phyloP scores from a whole-genome alignment of 2,329 filamentous ascomycete genomes.

The Diaporthe batatas region DNA sequence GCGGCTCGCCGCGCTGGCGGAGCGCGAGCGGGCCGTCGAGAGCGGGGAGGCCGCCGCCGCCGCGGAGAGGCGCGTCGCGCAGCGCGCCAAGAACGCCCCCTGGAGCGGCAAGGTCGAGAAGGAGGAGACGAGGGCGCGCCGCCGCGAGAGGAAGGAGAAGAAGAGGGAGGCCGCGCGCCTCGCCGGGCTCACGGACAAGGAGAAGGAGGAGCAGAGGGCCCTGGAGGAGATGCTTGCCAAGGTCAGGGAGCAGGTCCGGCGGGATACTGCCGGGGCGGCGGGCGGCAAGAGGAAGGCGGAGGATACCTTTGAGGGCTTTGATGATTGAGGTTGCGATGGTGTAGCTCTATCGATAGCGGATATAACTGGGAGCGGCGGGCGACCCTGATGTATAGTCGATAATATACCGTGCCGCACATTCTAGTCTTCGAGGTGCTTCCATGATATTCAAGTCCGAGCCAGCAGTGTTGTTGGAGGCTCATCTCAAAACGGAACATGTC shows the following conservation, averaged over 20 bases:
- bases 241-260: slow-evolving; percentile 70
- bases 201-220: slow-evolving; percentile 73
- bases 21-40: slow-evolving; percentile 58
- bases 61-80: slow-evolving; percentile 59
- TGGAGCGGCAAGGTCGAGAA: slow-evolving; percentile 80
- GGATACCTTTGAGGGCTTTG: slow-evolving; percentile 73
- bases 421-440: neutral
- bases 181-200: slow-evolving; percentile 77
- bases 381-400: neutral
- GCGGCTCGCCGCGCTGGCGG: slow-evolving; percentile 68
- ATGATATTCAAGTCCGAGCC: neutral
- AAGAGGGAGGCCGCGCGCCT: slow-evolving; percentile 71
- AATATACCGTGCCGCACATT: neutral
- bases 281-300: slow-evolving; percentile 55
- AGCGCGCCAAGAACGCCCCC: slow-evolving; percentile 74
- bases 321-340: slow-evolving; percentile 51
- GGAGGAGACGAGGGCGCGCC: slow-evolving; percentile 68
- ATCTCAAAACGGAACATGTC: neutral
- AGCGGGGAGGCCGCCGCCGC: slow-evolving; percentile 53
- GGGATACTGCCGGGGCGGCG: slow-evolving; percentile 50
- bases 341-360: too few relatives aligned
- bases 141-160: slow-evolving; percentile 53
- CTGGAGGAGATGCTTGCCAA: slow-evolving; percentile 74
- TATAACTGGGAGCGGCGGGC: neutral
- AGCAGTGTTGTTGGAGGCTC: neutral